Evolutionary conservation across 1,139 yeast genomes (phyloP), one percentile per base, ranked within the genome.

Genomic region (Yamadazyma trypodendri): DNA sequence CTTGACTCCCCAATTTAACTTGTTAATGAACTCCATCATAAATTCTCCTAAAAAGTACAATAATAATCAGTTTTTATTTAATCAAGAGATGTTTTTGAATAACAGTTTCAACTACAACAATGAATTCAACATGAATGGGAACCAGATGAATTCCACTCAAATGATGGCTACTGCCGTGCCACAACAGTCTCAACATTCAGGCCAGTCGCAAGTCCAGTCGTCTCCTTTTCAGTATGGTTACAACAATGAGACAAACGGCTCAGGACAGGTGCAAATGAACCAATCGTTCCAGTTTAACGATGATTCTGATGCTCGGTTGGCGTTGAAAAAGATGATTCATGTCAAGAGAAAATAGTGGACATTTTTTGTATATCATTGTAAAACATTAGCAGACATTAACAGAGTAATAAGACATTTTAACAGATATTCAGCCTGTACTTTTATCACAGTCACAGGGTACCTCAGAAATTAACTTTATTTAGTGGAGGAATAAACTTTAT

Each of bases 1-100:
- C 46, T 60, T 68, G 43, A 69, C 75, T 11, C 75, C 76, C 2
- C 73, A 65, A 42, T 65, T 69, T 54, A 68, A 66, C 46, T 58
- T 69, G 12, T 55, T 68, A 56, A 68, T 69, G 72, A 61, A 65
- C 48, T 60, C 69, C 21, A 60, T 66, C 55, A 60, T 65, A 60
- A 61, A 60, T 46, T 63, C 71, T 13, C 72, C 72, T 3, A 68
- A 60, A 40, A 58, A 54, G 41, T 39, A 45, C 16, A 46, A 43
- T 32, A 50, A 49, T 28, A 39, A 43, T 25, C 61, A 60, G 37
- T 61, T 61, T 44, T 47, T 61, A 31, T 44, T 53, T 46, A 62
- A 60, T 46, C 68, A 62, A 40, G 71, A 65, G 23, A 51, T 62
- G 34, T 64, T 58, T 34, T 51, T 55, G 38, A 36, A 32, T 35